phyloP scores from a whole-genome alignment of 257 asterid species.

The Solanum ahanhuiri region DNA sequence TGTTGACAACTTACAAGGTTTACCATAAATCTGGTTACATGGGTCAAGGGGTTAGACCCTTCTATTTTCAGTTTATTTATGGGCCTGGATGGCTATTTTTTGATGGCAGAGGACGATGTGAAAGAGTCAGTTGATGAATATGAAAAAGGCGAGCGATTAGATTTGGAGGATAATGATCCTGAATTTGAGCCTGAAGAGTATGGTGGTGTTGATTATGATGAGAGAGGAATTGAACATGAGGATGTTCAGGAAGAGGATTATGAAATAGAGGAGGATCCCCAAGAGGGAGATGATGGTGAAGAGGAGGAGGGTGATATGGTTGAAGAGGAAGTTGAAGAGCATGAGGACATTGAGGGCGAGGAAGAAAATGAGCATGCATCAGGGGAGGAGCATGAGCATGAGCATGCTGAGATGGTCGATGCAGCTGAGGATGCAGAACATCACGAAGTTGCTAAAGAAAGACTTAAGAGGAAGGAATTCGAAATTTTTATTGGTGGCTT shows the following conservation, averaged over 20 bases:
- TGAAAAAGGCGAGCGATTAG: conserved; percentile 80
- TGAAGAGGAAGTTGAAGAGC: conserved; percentile 59
- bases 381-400: conserved; percentile 40
- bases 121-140: conserved; percentile 67
- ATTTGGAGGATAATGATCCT: conserved; percentile 94
- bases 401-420: conserved; percentile 38
- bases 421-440: conserved; percentile 87
- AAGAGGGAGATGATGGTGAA: conserved; percentile 44
- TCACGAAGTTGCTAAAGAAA: conserved; percentile 68
- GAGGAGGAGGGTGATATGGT: conserved; percentile 56
- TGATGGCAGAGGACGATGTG: conserved; percentile 49
- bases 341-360: conserved; percentile 61
- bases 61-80: conserved; percentile 20
- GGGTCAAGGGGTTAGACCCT: background rate
- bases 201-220: conserved; percentile 73
- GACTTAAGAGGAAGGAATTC: conserved; percentile 92
- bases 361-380: conserved; percentile 41
- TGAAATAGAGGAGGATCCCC: conserved; percentile 54
- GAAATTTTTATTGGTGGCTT: conserved; percentile 95
- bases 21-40: background rate
- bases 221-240: conserved; percentile 71
- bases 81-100: conserved; percentile 20
- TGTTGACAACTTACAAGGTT: background rate
- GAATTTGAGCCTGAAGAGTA: conserved; percentile 93
- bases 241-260: conserved; percentile 50